A percentile compares a stretch with the other conserved stretches of the same genome.
Conservation (phyloP, 129 eudicot genomes). For the Lonicera japonica region DNA sequence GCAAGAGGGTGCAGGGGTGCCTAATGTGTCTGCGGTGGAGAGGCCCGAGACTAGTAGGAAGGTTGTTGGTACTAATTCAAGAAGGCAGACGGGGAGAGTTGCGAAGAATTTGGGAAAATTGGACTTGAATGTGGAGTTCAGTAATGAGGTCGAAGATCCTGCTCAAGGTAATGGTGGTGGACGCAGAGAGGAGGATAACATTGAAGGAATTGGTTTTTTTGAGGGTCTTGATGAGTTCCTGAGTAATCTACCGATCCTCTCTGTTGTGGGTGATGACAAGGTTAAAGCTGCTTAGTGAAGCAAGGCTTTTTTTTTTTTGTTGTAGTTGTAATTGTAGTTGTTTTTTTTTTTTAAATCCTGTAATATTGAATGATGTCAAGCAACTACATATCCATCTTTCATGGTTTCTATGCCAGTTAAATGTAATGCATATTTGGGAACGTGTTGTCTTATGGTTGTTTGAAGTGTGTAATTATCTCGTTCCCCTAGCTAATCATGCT, state of each 20-base stretch:
- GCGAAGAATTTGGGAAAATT: slow-evolving; percentile 63
- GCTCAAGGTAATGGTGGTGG: slow-evolving; percentile 36
- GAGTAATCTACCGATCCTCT: slow-evolving; percentile 65
- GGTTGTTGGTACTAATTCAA: slow-evolving; percentile 26
- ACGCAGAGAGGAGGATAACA: slow-evolving; percentile 48
- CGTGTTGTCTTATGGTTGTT: slow-evolving; percentile 8
- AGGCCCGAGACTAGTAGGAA: slow-evolving; percentile 23
- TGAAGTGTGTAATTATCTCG: no score
- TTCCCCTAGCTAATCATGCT: no score
- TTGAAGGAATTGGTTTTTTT: slow-evolving; percentile 72
- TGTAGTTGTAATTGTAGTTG: slow-evolving; percentile 38
- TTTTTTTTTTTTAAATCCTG: slow-evolving; percentile 9
- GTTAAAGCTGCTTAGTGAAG: slow-evolving; percentile 59
- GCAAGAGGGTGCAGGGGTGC: slow-evolving; percentile 28
- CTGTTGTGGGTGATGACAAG: slow-evolving; percentile 62
- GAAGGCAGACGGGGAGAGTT: slow-evolving; percentile 58
- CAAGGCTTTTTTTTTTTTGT: slow-evolving; percentile 28
- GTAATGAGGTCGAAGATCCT: slow-evolving; percentile 71
- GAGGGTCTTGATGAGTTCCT: slow-evolving; percentile 83
- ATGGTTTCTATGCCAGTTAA: slow-evolving; percentile 10
- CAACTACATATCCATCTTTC: slow-evolving; percentile 9
- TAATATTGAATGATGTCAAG: slow-evolving; percentile 22
- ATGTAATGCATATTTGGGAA: slow-evolving; percentile 12
- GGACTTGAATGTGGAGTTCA: slow-evolving; percentile 84
- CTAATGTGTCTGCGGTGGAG: slow-evolving; percentile 22